Evolutionary conservation across 1,139 yeast genomes (phyloP), one percentile per base, ranked within the genome.

Genomic region (Blastobotrys persicus): DNA sequence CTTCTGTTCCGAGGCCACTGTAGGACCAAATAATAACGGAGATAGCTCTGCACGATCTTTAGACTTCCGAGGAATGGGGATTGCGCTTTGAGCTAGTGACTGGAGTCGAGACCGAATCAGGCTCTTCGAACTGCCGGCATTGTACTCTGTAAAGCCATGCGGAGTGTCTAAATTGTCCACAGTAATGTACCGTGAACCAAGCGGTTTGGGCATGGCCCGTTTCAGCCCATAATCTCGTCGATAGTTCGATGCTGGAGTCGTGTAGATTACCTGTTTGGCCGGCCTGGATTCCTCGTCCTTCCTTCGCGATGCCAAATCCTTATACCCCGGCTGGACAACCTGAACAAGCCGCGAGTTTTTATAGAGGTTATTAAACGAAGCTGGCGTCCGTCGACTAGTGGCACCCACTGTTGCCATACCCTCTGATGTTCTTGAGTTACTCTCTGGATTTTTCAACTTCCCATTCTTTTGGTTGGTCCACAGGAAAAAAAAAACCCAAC

Each of bases 141-240:
- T 80, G 57, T 75, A 79, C 48, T 73, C 73, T 5, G 81, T 74
- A 45, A 79, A 59, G 42, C 77, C 72, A 53, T 77, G 76, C 49
- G 70, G 63, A 40, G 74, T 73, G 57, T 79, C 83, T 16, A 77
- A 54, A 33, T 75, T 73, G 49, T 76, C 73, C 41, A 73, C 64
- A 3, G 76, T 70, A 44, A 79, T 62, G 60, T 71, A 75, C 49
- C 74, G 68, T 1, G 78, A 65, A 48, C 68, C 69, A 34, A 70
- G 56, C 47, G 72, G 74, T 11, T 64, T 60, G 2, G 84, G 84
- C 31, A 79, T 58, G 38, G 78, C 68, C 50, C 73, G 65, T 57
- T 79, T 79, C 49, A 79, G 60, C 56, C 84, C 84, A 74, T 76
- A 79, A 59, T 79, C 82, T 56, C 75, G 75, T 58, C 78, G 71